Evolutionary conservation across 257 asterid genomes (phyloP).

Genomic region (Ilex asprella): DNA sequence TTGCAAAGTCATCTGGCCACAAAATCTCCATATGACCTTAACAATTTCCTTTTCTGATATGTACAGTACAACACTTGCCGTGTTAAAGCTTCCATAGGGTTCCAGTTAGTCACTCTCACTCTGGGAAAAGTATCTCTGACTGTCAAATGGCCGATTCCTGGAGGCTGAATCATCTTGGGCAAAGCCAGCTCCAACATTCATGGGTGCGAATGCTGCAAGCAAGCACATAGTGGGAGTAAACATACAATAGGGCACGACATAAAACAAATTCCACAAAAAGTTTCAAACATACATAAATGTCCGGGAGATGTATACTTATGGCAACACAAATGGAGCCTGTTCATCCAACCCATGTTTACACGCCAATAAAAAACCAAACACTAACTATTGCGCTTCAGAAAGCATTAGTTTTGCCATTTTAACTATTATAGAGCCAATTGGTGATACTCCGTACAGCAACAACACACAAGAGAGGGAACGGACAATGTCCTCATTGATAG

Average conservation of each 20-base stretch:
- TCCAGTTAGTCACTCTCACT: slow-evolving; percentile 55
- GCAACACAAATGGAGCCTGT: not conserved
- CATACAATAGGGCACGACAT: not conserved
- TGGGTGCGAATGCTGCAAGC: slow-evolving; percentile 86
- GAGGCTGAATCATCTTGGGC: slow-evolving; percentile 30
- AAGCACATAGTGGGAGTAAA: not conserved
- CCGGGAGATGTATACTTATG: too few relatives aligned
- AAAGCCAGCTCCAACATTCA: slow-evolving; percentile 42
- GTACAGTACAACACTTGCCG: too few relatives aligned
- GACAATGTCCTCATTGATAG: too few relatives aligned
- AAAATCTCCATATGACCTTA: too few relatives aligned
- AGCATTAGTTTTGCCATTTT: too few relatives aligned
- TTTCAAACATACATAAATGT: not conserved
- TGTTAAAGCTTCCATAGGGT: too few relatives aligned
- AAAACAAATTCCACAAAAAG: not conserved
- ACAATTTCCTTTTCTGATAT: too few relatives aligned
- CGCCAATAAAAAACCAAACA: not conserved
- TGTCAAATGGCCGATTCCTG: slow-evolving; percentile 60
- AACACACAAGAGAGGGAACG: too few relatives aligned
- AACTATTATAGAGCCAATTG: too few relatives aligned
- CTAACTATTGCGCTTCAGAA: not conserved
- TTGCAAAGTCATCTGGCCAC: too few relatives aligned
- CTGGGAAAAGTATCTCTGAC: slow-evolving; percentile 65
- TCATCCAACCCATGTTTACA: not conserved
- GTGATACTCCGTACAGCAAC: too few relatives aligned